Percentiles rank a stretch among this genome's conserved stretches.
These are phyloP conservation scores for Coniochaeta ligniaria DNA, from an alignment of 2,329 filamentous ascomycete genomes.

Conservation along the genomic window DNA sequence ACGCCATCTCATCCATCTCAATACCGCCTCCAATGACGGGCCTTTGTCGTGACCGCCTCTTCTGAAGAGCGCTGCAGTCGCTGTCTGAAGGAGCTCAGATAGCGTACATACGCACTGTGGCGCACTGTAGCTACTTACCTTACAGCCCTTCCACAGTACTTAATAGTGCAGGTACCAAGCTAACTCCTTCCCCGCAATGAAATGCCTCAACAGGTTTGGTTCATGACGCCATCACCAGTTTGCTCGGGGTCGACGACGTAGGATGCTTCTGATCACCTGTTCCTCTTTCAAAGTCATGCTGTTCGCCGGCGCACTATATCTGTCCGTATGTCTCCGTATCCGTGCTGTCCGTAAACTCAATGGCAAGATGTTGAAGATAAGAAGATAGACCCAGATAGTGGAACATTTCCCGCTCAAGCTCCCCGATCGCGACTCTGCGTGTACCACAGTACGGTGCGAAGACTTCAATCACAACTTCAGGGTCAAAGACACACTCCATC, in stretches of 20 bases:
- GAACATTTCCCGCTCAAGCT: background rate
- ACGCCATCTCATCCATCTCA: background rate
- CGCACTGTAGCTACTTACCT: background rate
- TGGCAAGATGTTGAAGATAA: background rate
- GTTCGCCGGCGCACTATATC: too few relatives aligned
- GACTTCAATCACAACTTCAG: background rate
- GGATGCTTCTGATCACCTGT: background rate
- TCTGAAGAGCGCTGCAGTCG: background rate
- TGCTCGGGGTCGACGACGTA: background rate
- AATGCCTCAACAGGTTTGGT: constrained; percentile 1
- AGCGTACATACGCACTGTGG: background rate
- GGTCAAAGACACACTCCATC: background rate
- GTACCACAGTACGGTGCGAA: background rate
- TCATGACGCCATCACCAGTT: constrained; percentile 1
- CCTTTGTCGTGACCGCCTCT: background rate
- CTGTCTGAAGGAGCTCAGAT: too few relatives aligned
- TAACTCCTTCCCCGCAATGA: background rate
- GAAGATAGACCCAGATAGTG: background rate
- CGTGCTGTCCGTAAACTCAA: background rate
- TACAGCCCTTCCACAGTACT: too few relatives aligned
- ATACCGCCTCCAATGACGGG: background rate
- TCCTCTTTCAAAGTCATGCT: background rate
- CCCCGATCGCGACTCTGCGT: background rate
- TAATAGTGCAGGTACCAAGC: background rate
- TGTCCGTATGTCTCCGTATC: background rate